Percentiles rank a stretch among this genome's conserved stretches.
phyloP scores from a whole-genome alignment of 495 filamentous ascomycete species.

The Thermothielavioides terrestris region DNA sequence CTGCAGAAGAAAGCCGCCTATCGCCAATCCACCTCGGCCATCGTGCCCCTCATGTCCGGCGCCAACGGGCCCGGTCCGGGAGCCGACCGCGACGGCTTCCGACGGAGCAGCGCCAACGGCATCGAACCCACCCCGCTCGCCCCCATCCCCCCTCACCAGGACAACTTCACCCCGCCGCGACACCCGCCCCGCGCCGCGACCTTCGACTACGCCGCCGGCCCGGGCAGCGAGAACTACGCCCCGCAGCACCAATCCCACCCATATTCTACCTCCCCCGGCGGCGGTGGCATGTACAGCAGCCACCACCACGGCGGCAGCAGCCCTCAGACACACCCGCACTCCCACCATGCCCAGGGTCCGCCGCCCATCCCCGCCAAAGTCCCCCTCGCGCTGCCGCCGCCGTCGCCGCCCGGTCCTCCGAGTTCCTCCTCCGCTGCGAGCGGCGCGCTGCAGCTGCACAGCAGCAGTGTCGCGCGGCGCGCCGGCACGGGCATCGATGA shows the following conservation, averaged over 20 bases:
- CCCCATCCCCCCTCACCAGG: slow-evolving; percentile 37
- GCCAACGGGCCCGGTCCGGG: slow-evolving; percentile 18
- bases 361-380: slow-evolving; percentile 73
- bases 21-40: slow-evolving; percentile 33
- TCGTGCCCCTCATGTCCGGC: slow-evolving; percentile 27
- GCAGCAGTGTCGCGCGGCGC: slow-evolving; percentile 21
- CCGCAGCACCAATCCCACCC: not conserved
- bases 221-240: slow-evolving; percentile 10
- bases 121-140: slow-evolving; percentile 28
- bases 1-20: slow-evolving; percentile 50
- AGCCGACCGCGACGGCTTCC: not conserved
- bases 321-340: not conserved
- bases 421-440: slow-evolving; percentile 22
- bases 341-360: slow-evolving; percentile 11
- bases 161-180: slow-evolving; percentile 35
- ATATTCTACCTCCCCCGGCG: no score
- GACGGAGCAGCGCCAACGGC: slow-evolving; percentile 14
- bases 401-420: not conserved
- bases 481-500: slow-evolving; percentile 9
- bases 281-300: no score
- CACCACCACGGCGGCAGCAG: no score
- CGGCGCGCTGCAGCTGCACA: slow-evolving; percentile 33
- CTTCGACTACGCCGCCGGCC: slow-evolving; percentile 29
- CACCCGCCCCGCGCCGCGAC: slow-evolving; percentile 33
- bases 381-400: slow-evolving; percentile 40